phyloP scores from a whole-genome alignment of 495 filamentous ascomycete genomes.

The Penicillium lagena region DNA sequence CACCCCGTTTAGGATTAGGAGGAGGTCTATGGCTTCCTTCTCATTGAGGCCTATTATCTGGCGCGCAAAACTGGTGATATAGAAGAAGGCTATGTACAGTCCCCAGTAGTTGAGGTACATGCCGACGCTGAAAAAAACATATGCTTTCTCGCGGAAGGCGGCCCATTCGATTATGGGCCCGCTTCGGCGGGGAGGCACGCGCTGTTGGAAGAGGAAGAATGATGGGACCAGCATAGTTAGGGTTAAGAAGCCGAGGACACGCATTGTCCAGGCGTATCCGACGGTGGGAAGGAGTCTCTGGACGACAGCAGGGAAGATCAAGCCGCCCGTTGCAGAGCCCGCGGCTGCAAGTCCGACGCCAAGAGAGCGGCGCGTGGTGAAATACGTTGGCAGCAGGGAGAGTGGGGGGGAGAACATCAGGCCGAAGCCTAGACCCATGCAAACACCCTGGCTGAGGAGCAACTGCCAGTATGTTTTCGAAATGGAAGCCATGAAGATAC shows the following conservation, averaged over 20 bases:
- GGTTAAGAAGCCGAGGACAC: slow-evolving; percentile 67
- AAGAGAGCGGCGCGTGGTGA: slow-evolving; percentile 56
- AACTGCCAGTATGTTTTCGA: slow-evolving; percentile 65
- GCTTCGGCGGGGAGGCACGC: slow-evolving; percentile 56
- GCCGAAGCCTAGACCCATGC: slow-evolving; percentile 67
- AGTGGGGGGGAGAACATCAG: slow-evolving; percentile 64
- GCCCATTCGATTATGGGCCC: slow-evolving; percentile 61
- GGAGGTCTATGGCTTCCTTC: slow-evolving; percentile 53
- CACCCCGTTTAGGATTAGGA: slow-evolving; percentile 68
- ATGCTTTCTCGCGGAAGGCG: slow-evolving; percentile 61
- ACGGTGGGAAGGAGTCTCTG: slow-evolving; percentile 58
- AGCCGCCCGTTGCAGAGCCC: slow-evolving; percentile 68
- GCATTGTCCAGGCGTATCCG: slow-evolving; percentile 77
- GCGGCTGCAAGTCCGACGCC: slow-evolving; percentile 63
- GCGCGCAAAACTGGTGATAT: slow-evolving; percentile 56
- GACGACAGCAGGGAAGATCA: slow-evolving; percentile 70
- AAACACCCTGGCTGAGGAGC: slow-evolving; percentile 76
- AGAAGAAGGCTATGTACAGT: slow-evolving; percentile 72
- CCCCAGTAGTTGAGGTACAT: slow-evolving; percentile 63
- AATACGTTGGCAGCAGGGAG: slow-evolving; percentile 68
- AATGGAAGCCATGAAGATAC: slow-evolving; percentile 67
- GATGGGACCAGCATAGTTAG: slow-evolving; percentile 49
- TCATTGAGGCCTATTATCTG: slow-evolving; percentile 50
- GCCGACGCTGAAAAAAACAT: slow-evolving; percentile 59
- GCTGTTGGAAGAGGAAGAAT: slow-evolving; percentile 49